Evolutionary conservation across 2,329 filamentous ascomycete genomes (phyloP), one percentile per base, ranked within the genome.

Genomic region (Scedosporium minutisporum): DNA sequence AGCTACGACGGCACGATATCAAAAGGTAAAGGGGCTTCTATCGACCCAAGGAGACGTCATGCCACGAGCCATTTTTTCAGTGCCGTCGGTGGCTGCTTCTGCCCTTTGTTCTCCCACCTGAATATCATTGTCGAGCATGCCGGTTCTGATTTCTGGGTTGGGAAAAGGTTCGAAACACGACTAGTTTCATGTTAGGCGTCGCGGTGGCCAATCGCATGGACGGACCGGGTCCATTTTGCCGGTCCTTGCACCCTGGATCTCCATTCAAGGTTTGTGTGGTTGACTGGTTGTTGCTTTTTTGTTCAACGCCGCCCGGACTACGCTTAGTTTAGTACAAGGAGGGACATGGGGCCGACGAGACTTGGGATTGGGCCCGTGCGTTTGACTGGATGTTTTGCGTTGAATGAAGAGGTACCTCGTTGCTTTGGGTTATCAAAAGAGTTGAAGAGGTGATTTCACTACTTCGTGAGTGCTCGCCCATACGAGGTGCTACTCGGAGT

Each of bases 91-190:
- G n/a, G 6, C 44, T n/a, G 9, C 44, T 48, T 21, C 44, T 48
- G 9, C 7, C 18, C 18, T 21, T 48, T 48, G n/a, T 48, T 48
- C 18, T 48, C 18, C 44, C 44, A 48, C 44, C 14, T 48, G 16
- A 48, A 21, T 21, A 48, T 6, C 44, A n/a, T 21, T 18, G 44
- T 48, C 44, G n/a, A 55, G 51, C 23, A 27, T 55, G 48, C 16
- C 10, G 51, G 51, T 27, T 55, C 51, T 55, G 12, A 21, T 62
- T 23, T 41, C 58, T 53, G 51, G 58, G 57, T 44, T 46, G 29
- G 61, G 62, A 60, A 55, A 55, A 18, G 57, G 57, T 23, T 60
- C 58, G 48, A 63, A 63, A 61, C 62, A 61, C 27, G 25, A 33
- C 27, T 58, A 16, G 62, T 63, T 63, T 63, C 62, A 63, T 46